These are phyloP conservation scores for Amanita molliuscula DNA, from an alignment of 768 basidiomycete species.

Conservation along the genomic window DNA sequence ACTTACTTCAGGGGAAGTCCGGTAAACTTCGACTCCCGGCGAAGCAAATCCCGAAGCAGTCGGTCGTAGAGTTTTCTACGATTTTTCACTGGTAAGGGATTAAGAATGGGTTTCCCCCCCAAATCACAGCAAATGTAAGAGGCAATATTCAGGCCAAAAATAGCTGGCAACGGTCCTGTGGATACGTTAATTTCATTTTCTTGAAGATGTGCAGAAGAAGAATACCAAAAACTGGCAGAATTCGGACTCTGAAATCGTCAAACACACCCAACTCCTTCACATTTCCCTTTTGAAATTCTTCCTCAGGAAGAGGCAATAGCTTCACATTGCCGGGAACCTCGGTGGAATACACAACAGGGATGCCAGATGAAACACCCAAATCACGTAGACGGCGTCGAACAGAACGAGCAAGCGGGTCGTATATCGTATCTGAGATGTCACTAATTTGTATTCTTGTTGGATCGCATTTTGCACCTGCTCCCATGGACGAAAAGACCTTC, in stretches of 20 bases:
- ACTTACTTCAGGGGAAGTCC: constrained; percentile 52
- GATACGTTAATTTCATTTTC: not conserved
- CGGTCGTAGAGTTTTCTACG: constrained; percentile 77
- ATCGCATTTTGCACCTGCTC: constrained; percentile 89
- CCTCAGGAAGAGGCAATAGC: constrained; percentile 81
- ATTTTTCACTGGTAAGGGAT: constrained; percentile 81
- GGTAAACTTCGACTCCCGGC: constrained; percentile 60
- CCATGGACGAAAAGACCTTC: constrained; percentile 96
- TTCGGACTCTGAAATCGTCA: constrained; percentile 89
- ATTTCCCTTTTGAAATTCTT: constrained; percentile 83
- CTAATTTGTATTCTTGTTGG: constrained; percentile 93
- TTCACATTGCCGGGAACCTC: constrained; percentile 86
- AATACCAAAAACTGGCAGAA: constrained; percentile 82
- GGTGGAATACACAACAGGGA: constrained; percentile 91
- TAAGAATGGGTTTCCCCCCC: constrained; percentile 72
- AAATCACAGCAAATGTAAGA: constrained; percentile 84
- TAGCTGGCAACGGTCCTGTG: constrained; percentile 69
- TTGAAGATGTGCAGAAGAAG: constrained; percentile 3
- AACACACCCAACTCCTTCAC: constrained; percentile 86
- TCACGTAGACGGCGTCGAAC: constrained; percentile 71
- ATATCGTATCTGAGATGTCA: constrained; percentile 86
- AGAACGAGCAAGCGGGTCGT: constrained; percentile 90
- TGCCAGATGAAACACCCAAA: constrained; percentile 50
- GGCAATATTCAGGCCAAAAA: constrained; percentile 86
- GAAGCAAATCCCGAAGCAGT: constrained; percentile 65